Evolutionary conservation across 2,329 filamentous ascomycete species (phyloP).

Genomic region (Sordariomycetes sp.): DNA sequence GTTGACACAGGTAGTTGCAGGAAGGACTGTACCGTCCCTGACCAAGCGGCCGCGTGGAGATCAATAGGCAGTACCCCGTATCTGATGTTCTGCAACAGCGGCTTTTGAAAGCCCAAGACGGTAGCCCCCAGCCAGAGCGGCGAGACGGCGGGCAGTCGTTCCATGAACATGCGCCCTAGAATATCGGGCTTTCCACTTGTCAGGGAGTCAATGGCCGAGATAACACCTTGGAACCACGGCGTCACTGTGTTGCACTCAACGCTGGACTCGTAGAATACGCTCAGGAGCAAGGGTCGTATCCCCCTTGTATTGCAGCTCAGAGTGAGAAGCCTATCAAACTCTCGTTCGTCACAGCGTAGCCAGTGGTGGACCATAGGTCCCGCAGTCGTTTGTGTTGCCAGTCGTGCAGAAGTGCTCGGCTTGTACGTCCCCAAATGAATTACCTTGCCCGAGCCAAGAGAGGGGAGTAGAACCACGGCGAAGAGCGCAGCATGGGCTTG

Average conservation of each 20-base stretch:
- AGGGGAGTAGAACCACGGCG: conserved; percentile 1
- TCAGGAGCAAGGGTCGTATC: conserved; percentile 14
- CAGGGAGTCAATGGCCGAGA: conserved; percentile 13
- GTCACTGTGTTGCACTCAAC: conserved; percentile 17
- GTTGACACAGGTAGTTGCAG: conserved; percentile 13
- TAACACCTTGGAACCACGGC: conserved; percentile 16
- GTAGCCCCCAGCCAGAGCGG: conserved; percentile 16
- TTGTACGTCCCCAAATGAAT: not conserved
- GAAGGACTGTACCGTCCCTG: conserved; percentile 15
- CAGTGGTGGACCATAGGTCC: not conserved
- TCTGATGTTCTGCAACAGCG: conserved; percentile 10
- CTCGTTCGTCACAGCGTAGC: not conserved
- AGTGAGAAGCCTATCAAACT: conserved; percentile 10
- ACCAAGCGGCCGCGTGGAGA: conserved; percentile 16
- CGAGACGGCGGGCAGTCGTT: conserved; percentile 12
- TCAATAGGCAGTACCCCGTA: conserved; percentile 15
- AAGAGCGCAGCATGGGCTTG: not conserved
- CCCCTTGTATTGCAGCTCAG: conserved; percentile 14
- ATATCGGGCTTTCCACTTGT: conserved; percentile 7
- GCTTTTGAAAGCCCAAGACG: conserved; percentile 11
- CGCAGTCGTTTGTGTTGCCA: not conserved
- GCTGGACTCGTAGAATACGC: conserved; percentile 15
- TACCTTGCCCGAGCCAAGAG: not conserved
- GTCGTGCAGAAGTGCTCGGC: not conserved
- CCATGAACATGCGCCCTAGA: conserved; percentile 15